Percentiles rank a stretch among this genome's conserved stretches.
phyloP scores from a whole-genome alignment of 2,329 filamentous ascomycete species.

The Elsinoe arachidis region DNA sequence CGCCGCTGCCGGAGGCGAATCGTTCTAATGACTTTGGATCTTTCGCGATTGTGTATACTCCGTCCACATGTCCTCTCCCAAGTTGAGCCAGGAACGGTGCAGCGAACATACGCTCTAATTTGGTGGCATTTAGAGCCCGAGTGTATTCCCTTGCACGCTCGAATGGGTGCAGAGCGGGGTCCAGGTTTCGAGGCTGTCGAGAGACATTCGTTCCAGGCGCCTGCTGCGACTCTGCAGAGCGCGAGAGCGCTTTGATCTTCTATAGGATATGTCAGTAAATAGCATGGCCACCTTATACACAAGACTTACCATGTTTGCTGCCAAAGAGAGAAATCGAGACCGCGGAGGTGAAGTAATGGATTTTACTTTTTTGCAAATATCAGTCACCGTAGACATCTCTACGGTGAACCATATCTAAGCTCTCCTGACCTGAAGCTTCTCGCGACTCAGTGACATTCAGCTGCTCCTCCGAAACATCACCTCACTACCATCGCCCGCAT shows the following conservation, averaged over 20 bases:
- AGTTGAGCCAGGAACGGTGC: conserved; percentile 78
- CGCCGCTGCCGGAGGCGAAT: conserved; percentile 72
- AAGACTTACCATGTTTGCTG: conserved; percentile 1
- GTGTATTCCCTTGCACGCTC: conserved; percentile 83
- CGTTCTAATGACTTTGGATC: conserved; percentile 40
- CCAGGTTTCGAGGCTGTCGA: conserved; percentile 61
- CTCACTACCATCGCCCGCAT: neutral
- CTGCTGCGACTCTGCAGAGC: conserved; percentile 56
- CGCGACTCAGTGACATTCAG: neutral
- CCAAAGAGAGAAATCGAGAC: neutral
- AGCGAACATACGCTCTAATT: conserved; percentile 87
- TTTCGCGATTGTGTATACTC: conserved; percentile 46
- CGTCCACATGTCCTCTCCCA: conserved; percentile 85
- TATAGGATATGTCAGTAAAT: conserved; percentile 19
- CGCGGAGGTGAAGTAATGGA: neutral
- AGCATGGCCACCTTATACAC: neutral
- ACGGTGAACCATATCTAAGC: neutral
- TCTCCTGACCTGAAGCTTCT: conserved; percentile 4
- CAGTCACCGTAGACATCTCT: neutral
- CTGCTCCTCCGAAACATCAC: neutral
- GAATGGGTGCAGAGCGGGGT: conserved; percentile 82
- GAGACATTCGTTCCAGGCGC: conserved; percentile 57
- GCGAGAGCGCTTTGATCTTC: conserved; percentile 59
- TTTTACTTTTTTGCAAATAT: neutral
- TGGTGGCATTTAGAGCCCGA: conserved; percentile 71